These are phyloP conservation scores for Phenoliferia sp. DNA, from an alignment of 1,284 basidiomycete genomes.

Conservation along the genomic window DNA sequence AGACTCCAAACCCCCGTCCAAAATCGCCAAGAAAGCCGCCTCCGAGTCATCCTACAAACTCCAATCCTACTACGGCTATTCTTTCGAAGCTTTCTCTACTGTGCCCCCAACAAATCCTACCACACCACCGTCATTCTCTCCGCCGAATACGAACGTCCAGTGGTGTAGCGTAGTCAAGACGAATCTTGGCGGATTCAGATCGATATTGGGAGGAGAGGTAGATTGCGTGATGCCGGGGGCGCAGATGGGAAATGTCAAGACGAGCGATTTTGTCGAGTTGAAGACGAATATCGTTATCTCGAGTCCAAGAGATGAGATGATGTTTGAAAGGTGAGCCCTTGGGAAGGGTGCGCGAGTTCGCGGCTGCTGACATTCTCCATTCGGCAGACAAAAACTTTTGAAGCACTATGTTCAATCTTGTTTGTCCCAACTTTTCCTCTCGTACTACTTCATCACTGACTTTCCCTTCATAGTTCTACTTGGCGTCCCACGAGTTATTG, in stretches of 20 bases:
- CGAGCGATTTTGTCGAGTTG: slow-evolving; percentile 67
- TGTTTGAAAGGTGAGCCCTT: slow-evolving; percentile 68
- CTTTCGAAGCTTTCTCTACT: slow-evolving; percentile 83
- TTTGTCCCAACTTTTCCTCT: slow-evolving; percentile 44
- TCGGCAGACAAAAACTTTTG: slow-evolving; percentile 62
- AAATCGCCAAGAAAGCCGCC: slow-evolving; percentile 16
- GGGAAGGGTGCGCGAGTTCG: no score
- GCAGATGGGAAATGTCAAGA: slow-evolving; percentile 10
- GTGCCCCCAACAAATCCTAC: slow-evolving; percentile 36
- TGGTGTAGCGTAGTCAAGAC: slow-evolving; percentile 94
- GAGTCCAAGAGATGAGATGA: slow-evolving; percentile 60
- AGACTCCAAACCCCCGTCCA: slow-evolving; percentile 20
- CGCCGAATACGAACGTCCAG: slow-evolving; percentile 86
- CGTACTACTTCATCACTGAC: not conserved
- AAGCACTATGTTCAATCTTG: slow-evolving; percentile 97
- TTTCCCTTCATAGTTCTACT: slow-evolving; percentile 28
- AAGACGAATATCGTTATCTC: slow-evolving; percentile 85
- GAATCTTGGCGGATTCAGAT: slow-evolving; percentile 70
- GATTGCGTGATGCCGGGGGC: slow-evolving; percentile 56
- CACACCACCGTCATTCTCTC: not conserved
- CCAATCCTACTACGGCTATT: slow-evolving; percentile 56
- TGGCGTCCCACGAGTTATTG: slow-evolving; percentile 65
- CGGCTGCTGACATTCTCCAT: not conserved
- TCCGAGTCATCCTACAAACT: slow-evolving; percentile 14
- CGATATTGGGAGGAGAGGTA: slow-evolving; percentile 89